phyloP scores from a whole-genome alignment of 495 filamentous ascomycete species.

The Collariella sp. region DNA sequence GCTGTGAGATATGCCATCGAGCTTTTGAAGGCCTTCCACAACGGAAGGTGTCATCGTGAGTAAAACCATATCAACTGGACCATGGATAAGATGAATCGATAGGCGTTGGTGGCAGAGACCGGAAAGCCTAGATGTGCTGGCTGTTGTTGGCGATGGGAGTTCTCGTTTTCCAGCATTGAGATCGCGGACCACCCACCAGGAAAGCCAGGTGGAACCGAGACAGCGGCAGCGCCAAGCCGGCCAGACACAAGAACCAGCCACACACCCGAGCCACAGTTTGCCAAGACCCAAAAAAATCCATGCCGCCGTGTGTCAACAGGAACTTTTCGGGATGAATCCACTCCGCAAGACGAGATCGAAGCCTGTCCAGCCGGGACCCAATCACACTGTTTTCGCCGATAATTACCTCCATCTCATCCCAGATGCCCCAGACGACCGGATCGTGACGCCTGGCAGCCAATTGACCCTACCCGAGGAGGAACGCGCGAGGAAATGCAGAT shows the following conservation, averaged over 20 bases:
- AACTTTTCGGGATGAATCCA: slow-evolving; percentile 30
- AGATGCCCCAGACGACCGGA: slow-evolving; percentile 16
- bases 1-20: slow-evolving; percentile 1
- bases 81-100: too few species aligned
- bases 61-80: slow-evolving; percentile 63
- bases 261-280: not conserved
- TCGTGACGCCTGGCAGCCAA: slow-evolving; percentile 19
- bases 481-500: slow-evolving; percentile 31
- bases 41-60: slow-evolving; percentile 67
- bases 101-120: too few species aligned
- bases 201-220: too few species aligned
- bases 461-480: slow-evolving; percentile 20
- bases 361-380: not conserved
- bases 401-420: slow-evolving; percentile 4
- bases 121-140: too few species aligned
- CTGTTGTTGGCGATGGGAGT: too few species aligned
- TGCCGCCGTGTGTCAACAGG: slow-evolving; percentile 10
- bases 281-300: slow-evolving; percentile 9
- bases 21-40: slow-evolving; percentile 49
- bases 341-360: slow-evolving; percentile 1
- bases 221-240: not conserved
- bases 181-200: too few species aligned
- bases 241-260: slow-evolving; percentile 6
- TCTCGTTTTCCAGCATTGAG: too few species aligned
- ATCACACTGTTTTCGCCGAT: not conserved